Base-by-base conservation (phyloP, 148 eudicot species). In the Fagopyrum homotropicum region DNA sequence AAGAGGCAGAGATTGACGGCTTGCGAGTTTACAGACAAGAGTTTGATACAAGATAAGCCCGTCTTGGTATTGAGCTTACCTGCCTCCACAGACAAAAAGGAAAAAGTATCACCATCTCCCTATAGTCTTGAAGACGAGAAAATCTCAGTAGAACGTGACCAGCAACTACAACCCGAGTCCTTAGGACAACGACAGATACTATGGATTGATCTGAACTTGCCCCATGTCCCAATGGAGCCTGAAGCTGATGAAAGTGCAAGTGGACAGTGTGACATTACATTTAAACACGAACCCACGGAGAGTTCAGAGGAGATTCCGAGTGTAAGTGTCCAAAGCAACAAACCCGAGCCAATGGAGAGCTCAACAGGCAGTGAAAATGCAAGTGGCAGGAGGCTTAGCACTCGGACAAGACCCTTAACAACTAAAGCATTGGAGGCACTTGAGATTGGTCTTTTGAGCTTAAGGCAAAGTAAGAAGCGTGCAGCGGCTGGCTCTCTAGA, bases 381-480 rank as follows among this genome's bases (percentile, higher is more conserved):
- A 40, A 40, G 46, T 47, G 72, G 77, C 57, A 76, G 80, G 47
- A 76, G 82, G 45, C 85, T 76, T 74, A 82, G 85, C 69, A 79
- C 73, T 46, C 79, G 85, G 75, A 77, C 63, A 72, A 72, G 82
- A 12, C 82, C 82, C 48, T 68, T 79, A 73, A 79, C 80, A 4
- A 76, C 82, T 19, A 82, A 71, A 71, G 85, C 78, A 19, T 50
- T 82, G 59, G 85, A 82, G 46, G 64, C 76, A 12, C 66, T 74
- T 56, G 76, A 74, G 68, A 74, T 52, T n/a, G 60, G 68, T 5
- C 44, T 74, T 44, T 44, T 74, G 68, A 52, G 59, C 76, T 48
- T 40, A 56, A 40, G 59, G 60, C 76, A 52, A 14, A 30, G n/a
- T 8, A 57, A 35, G 29, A 54, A 57, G 59, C 46, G 11, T 4